These are phyloP conservation scores for Dictyophora rubrovolvata DNA, from an alignment of 768 basidiomycete genomes.

Conservation along the genomic window DNA sequence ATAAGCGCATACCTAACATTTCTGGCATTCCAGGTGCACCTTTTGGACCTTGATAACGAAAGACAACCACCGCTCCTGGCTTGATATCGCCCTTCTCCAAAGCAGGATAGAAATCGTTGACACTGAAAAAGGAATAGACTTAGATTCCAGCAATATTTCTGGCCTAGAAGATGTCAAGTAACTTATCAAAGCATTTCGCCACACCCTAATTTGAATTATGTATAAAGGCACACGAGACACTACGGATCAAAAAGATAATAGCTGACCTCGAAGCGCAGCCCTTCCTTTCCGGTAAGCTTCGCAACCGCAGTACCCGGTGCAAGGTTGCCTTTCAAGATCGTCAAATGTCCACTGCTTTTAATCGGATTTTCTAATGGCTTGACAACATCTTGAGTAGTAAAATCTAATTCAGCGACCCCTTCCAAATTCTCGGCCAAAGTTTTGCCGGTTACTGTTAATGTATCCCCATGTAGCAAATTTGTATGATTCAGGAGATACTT, in stretches of 20 bases:
- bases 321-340: conserved; percentile 81
- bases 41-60: conserved; percentile 85
- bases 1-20: conserved; percentile 32
- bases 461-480: conserved; percentile 68
- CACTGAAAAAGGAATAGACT: conserved; percentile 24
- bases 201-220: conserved; percentile 36
- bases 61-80: conserved; percentile 64
- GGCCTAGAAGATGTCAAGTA: conserved; percentile 6
- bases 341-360: conserved; percentile 79
- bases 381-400: conserved; percentile 70
- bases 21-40: conserved; percentile 93
- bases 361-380: conserved; percentile 65
- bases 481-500: conserved; percentile 77
- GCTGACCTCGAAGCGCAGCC: conserved; percentile 64
- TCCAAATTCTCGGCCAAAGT: conserved; percentile 81
- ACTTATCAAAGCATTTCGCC: conserved; percentile 74
- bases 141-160: neutral
- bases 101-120: conserved; percentile 63
- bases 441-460: conserved; percentile 85
- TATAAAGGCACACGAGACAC: conserved; percentile 2
- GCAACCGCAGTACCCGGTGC: conserved; percentile 82
- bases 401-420: conserved; percentile 63
- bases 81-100: conserved; percentile 68
- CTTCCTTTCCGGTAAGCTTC: conserved; percentile 92
- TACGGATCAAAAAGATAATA: neutral